Evolutionary conservation across 768 basidiomycete genomes (phyloP).

Genomic region (Clavulina sp.): DNA sequence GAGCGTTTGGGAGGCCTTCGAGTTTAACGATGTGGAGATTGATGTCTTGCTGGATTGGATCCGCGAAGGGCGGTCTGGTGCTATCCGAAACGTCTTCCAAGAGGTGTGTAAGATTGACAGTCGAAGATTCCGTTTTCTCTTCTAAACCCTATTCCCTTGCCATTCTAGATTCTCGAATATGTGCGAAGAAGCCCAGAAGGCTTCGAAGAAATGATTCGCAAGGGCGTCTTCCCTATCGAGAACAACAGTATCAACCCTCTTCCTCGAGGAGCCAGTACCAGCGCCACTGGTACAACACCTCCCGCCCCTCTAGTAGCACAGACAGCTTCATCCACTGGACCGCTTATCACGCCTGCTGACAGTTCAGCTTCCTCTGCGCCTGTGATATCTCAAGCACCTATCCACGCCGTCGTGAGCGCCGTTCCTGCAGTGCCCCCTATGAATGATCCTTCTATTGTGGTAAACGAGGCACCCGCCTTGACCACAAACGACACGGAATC

Average conservation of each 20-base stretch:
- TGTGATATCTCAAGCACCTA: neutral
- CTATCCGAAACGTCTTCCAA: conserved; percentile 14
- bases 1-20: conserved; percentile 61
- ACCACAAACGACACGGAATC: too few species aligned
- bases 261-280: neutral
- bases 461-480: too few species aligned
- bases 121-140: neutral
- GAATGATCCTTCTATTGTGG: neutral
- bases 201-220: conserved; percentile 7
- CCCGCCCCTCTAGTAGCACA: neutral
- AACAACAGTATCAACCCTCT: conserved; percentile 3
- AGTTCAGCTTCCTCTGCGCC: neutral
- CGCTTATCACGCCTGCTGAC: neutral
- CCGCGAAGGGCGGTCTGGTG: conserved; percentile 38
- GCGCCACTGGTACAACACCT: neutral
- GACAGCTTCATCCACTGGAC: neutral
- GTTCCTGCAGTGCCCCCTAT: neutral
- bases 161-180: conserved; percentile 7
- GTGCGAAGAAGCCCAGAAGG: neutral
- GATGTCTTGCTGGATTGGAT: conserved; percentile 75
- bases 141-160: neutral
- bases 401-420: neutral
- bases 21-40: conserved; percentile 60
- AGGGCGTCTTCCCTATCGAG: conserved; percentile 5
- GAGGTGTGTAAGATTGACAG: too few species aligned